Percentiles rank a stretch among this genome's conserved stretches.
phyloP scores from a whole-genome alignment of 495 filamentous ascomycete genomes.

The Xylaria nigripes region DNA sequence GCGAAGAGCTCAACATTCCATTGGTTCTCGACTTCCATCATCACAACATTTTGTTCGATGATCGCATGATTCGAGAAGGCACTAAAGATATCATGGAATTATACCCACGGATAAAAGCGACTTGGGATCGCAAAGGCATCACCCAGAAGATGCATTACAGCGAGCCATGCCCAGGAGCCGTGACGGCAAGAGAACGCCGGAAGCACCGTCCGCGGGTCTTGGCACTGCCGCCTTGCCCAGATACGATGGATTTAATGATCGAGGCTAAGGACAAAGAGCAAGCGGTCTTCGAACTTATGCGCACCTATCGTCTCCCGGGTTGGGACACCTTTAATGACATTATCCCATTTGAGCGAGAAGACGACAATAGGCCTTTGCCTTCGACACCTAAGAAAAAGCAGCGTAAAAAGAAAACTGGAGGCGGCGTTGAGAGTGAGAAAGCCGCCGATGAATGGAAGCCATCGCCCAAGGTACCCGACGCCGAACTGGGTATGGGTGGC shows the following conservation, averaged over 20 bases:
- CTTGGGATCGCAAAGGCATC: conserved; percentile 81
- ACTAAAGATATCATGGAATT: conserved; percentile 69
- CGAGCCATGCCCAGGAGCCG: conserved; percentile 64
- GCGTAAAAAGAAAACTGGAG: conserved; percentile 29
- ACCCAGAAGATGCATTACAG: conserved; percentile 96
- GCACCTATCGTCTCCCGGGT: conserved; percentile 72
- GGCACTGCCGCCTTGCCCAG: conserved; percentile 71
- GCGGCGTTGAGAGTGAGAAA: conserved; percentile 39
- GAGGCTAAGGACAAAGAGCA: conserved; percentile 99
- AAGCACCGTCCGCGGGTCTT: conserved; percentile 76
- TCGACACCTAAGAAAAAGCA: conserved; percentile 39
- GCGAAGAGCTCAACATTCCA: conserved; percentile 88
- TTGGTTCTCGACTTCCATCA: conserved; percentile 92
- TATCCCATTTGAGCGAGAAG: conserved; percentile 63
- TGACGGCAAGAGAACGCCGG: conserved; percentile 65
- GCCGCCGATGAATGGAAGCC: conserved; percentile 31
- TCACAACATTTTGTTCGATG: conserved; percentile 86
- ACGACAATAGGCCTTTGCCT: conserved; percentile 62
- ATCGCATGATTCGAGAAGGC: conserved; percentile 65
- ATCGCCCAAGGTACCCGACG: conserved; percentile 45
- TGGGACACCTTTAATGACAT: conserved; percentile 69
- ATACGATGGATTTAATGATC: conserved; percentile 91
- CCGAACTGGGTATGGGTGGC: conserved; percentile 83
- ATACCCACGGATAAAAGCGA: conserved; percentile 59
- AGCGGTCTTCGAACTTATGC: conserved; percentile 90